Evolutionary conservation across 495 filamentous ascomycete genomes (phyloP), one percentile per base, ranked within the genome.

Genomic region (Lasiosphaeria miniovina): DNA sequence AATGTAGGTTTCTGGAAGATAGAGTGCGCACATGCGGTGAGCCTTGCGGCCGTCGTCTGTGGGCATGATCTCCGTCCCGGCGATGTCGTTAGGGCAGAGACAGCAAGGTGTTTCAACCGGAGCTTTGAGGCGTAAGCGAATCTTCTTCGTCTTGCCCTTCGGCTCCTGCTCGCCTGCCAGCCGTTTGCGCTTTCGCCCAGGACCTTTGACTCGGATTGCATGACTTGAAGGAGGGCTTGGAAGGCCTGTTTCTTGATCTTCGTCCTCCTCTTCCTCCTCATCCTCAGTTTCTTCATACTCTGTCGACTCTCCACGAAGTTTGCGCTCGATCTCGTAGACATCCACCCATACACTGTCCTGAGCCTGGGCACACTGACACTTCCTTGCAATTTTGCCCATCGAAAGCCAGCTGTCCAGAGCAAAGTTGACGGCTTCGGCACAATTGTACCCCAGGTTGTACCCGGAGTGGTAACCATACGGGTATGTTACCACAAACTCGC

Each of bases 291-390:
- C 90, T 59, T 91, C 89, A 64, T 90, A 95, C 55, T 97, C 94
- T 0, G 93, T 97, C 34, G 88, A 83, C 71, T 98, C 94, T 7
- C 94, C 95, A 48, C 92, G 83, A 36, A 98, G 76, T 74, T 94
- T 97, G 57, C 95, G 89, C 73, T 98, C 91, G 61, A 99, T 92
- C 62, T 96, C 92, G 41, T 86, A 86, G 12, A 97, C 90, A 67
- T 99, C 91, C 48, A 99, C 91, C 93, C 94, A 99, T 32, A 99
- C 94, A 62, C 92, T 96, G 76, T 99, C 94, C 50, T 91, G 84
- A 31, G 84, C 79, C 61, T 82, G 76, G 65, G 91, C 90, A 70
- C 94, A 99, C 68, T 97, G 83, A 71, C 94, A 99, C 69, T 93
- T 96, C 71, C 96, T 95, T n/a, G 94, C 95, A 64, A 96, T 89